A percentile compares a stretch with the other conserved stretches of the same genome.
Evolutionary conservation across 768 basidiomycete genomes (phyloP).

Genomic region (Podaxis mareebaensis): DNA sequence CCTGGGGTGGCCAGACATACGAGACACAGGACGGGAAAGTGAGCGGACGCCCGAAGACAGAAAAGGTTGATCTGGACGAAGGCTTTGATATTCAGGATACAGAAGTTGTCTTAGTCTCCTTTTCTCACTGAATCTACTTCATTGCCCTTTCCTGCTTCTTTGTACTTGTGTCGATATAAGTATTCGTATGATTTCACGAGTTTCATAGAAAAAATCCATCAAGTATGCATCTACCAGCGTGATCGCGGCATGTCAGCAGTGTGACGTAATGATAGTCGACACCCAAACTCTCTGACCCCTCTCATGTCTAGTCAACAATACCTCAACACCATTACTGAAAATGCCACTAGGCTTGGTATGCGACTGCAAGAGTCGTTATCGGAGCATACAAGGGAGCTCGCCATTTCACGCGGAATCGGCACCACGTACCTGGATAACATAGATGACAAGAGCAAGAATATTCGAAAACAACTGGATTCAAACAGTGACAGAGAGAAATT

Average conservation of each 20-base stretch:
- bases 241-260: background rate
- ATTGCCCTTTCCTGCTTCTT: background rate
- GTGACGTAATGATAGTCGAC: conserved; percentile 12
- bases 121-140: conserved; percentile 18
- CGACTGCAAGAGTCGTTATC: conserved; percentile 82
- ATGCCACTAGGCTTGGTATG: conserved; percentile 81
- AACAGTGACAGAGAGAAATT: conserved; percentile 87
- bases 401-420: conserved; percentile 53
- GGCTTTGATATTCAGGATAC: conserved; percentile 51
- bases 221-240: background rate
- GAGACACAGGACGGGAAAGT: conserved; percentile 49
- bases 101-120: conserved; percentile 45
- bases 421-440: conserved; percentile 65
- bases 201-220: background rate
- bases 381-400: conserved; percentile 76
- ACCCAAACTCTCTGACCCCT: background rate
- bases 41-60: conserved; percentile 32
- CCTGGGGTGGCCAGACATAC: conserved; percentile 60
- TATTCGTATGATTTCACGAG: background rate
- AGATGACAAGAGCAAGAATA: conserved; percentile 76
- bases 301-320: conserved; percentile 44
- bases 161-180: background rate
- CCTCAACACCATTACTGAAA: conserved; percentile 66
- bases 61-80: conserved; percentile 27
- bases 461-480: conserved; percentile 85